Percentiles rank a stretch among this genome's conserved stretches.
Conservation (phyloP, 2,329 filamentous ascomycete genomes). For the Chalaropsis ovoidea region DNA sequence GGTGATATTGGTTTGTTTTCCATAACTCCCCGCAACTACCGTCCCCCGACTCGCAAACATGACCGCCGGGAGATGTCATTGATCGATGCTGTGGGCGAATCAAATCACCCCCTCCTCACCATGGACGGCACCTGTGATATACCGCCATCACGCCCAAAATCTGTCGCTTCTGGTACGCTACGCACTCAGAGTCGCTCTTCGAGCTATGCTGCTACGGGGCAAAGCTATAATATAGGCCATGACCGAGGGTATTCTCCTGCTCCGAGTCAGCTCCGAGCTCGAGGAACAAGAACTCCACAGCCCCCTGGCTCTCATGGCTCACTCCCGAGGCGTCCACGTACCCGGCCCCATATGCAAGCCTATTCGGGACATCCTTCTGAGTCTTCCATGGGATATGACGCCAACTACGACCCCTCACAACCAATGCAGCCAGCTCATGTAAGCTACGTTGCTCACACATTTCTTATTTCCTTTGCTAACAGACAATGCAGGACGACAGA, state of each 20-base stretch:
- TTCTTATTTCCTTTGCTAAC: background rate
- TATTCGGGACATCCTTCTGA: conserved; percentile 6
- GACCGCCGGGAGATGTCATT: conserved; percentile 22
- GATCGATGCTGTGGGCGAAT: conserved; percentile 23
- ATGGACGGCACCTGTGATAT: conserved; percentile 14
- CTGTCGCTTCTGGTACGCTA: conserved; percentile 1
- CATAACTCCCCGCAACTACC: conserved; percentile 35
- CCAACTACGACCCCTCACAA: background rate
- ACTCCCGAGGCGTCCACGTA: conserved; percentile 10
- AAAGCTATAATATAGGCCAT: background rate
- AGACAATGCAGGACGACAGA: background rate
- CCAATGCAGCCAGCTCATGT: conserved; percentile 8
- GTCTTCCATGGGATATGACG: background rate
- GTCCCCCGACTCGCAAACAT: conserved; percentile 19
- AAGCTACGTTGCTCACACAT: background rate
- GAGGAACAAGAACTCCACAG: conserved; percentile 7
- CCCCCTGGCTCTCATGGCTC: background rate
- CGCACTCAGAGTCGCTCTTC: conserved; percentile 20
- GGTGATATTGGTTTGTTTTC: conserved; percentile 55
- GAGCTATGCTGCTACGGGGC: conserved; percentile 11
- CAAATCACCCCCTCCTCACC: conserved; percentile 19
- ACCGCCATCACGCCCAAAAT: conserved; percentile 5
- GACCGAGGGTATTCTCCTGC: conserved; percentile 10
- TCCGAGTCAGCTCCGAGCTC: conserved; percentile 15
- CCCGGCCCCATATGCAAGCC: background rate